phyloP scores from a whole-genome alignment of 805 yeast genomes.

The Kodamaea sagamina region DNA sequence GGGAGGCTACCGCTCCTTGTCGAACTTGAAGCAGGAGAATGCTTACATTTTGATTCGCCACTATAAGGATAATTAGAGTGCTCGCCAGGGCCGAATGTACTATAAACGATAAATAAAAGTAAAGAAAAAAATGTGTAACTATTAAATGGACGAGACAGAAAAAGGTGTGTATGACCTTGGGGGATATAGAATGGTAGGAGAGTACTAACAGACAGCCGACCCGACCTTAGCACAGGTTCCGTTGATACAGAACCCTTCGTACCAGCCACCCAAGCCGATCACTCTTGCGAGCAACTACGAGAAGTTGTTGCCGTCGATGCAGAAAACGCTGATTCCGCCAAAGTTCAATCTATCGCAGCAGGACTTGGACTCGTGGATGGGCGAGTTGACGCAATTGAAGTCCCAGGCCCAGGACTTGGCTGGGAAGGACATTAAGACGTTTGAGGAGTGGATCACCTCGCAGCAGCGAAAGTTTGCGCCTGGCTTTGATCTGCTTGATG shows the following conservation, averaged over 20 bases:
- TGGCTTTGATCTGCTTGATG: constrained; percentile 36
- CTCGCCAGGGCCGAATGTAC: no score
- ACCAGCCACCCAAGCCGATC: constrained; percentile 56
- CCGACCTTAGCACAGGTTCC: constrained; percentile 55
- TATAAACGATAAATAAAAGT: background rate
- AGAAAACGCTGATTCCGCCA: constrained; percentile 40
- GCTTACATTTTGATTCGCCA: constrained; percentile 88
- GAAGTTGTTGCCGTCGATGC: constrained; percentile 36
- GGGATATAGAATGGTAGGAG: background rate
- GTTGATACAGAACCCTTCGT: constrained; percentile 52
- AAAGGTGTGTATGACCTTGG: constrained; percentile 18
- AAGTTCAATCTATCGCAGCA: constrained; percentile 28
- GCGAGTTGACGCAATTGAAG: constrained; percentile 31
- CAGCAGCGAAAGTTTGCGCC: constrained; percentile 42
- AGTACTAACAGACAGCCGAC: constrained; percentile 38
- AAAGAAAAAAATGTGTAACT: constrained; percentile 1
- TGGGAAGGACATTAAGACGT: constrained; percentile 18
- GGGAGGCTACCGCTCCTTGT: constrained; percentile 89
- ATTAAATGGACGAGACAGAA: constrained; percentile 23
- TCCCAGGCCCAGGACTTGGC: constrained; percentile 21
- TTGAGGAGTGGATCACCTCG: constrained; percentile 31
- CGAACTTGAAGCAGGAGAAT: constrained; percentile 89
- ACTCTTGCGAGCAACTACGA: constrained; percentile 49
- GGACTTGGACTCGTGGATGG: constrained; percentile 32
- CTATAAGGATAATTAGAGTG: constrained; percentile 36